Conservation (phyloP, 75 land plant species). For the Pseudotsuga menziesii region DNA sequence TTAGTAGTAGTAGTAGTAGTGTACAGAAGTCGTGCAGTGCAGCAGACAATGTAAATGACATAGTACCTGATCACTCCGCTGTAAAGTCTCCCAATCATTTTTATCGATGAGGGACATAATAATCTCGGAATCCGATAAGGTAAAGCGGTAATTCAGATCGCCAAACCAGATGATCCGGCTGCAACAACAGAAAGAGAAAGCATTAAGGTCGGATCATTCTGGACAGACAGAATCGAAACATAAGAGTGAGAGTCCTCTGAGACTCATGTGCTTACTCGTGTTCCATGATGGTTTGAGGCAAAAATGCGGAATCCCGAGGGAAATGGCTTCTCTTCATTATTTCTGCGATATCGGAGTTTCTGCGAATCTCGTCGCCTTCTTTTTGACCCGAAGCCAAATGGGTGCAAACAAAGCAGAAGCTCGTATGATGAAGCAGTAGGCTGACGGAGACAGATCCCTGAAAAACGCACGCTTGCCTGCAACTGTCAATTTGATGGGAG, state of each 20-base stretch:
- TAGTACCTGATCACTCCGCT: constrained; percentile 71
- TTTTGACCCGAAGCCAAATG: constrained; percentile 86
- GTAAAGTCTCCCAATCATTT: constrained; percentile 62
- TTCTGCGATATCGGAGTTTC: constrained; percentile 69
- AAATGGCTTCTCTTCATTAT: constrained; percentile 68
- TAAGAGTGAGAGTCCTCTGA: no score
- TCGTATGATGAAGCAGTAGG: constrained; percentile 53
- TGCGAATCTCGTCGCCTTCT: constrained; percentile 67
- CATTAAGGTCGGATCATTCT: background rate
- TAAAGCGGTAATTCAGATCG: constrained; percentile 81
- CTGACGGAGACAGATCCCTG: constrained; percentile 91
- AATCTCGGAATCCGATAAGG: constrained; percentile 23
- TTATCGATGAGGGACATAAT: constrained; percentile 28
- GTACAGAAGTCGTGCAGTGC: no score
- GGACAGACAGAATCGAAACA: background rate
- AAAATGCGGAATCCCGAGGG: constrained; percentile 14
- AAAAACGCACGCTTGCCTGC: background rate
- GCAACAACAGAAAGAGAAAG: constrained; percentile 9
- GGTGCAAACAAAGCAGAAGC: constrained; percentile 86
- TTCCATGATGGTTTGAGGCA: constrained; percentile 61
- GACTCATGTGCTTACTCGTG: constrained; percentile 57
- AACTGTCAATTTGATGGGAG: background rate
- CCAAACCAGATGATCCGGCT: constrained; percentile 87
- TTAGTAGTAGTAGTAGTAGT: no score
- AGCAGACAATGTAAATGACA: background rate